Evolutionary conservation across 306 rosid genomes (phyloP).

Genomic region (Vigna reflexopilosa): DNA sequence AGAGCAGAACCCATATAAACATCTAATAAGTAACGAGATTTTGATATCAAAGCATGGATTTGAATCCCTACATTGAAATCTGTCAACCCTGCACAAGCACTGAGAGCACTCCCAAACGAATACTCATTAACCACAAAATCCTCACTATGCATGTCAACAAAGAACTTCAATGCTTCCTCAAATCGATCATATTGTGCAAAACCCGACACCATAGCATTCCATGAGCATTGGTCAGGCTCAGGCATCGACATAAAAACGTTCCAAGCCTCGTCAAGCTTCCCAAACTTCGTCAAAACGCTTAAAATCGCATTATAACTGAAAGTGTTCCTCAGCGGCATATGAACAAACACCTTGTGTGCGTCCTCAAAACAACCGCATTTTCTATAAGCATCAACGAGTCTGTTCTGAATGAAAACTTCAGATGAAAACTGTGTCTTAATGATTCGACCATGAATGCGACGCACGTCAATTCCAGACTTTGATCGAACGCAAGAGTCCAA

Average conservation of each 20-base stretch:
- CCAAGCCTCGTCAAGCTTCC: slow-evolving; percentile 57
- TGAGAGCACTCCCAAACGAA: slow-evolving; percentile 62
- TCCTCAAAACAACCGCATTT: slow-evolving; percentile 51
- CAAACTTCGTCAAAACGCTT: slow-evolving; percentile 46
- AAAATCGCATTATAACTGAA: slow-evolving; percentile 58
- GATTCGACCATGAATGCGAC: slow-evolving; percentile 55
- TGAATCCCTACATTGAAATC: slow-evolving; percentile 59
- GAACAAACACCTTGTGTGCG: slow-evolving; percentile 54
- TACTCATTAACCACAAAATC: slow-evolving; percentile 57
- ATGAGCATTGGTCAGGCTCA: slow-evolving; percentile 63
- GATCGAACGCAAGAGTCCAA: slow-evolving; percentile 56
- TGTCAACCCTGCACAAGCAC: slow-evolving; percentile 61
- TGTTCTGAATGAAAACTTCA: slow-evolving; percentile 55
- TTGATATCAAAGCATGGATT: slow-evolving; percentile 58
- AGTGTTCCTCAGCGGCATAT: slow-evolving; percentile 53
- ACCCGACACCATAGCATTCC: slow-evolving; percentile 64
- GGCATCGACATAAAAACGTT: slow-evolving; percentile 54
- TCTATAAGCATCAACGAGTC: slow-evolving; percentile 54
- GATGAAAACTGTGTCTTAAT: slow-evolving; percentile 54
- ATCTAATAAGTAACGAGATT: slow-evolving; percentile 44
- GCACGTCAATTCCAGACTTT: slow-evolving; percentile 40
- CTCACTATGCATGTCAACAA: slow-evolving; percentile 54
- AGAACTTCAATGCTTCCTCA: slow-evolving; percentile 54
- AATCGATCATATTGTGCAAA: slow-evolving; percentile 52
- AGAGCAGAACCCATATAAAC: slow-evolving; percentile 67